Percentiles rank a stretch among this genome's conserved stretches.
Evolutionary conservation across 192 early-diverging fungal genomes (phyloP).

Genomic region (Backusella australiensis): DNA sequence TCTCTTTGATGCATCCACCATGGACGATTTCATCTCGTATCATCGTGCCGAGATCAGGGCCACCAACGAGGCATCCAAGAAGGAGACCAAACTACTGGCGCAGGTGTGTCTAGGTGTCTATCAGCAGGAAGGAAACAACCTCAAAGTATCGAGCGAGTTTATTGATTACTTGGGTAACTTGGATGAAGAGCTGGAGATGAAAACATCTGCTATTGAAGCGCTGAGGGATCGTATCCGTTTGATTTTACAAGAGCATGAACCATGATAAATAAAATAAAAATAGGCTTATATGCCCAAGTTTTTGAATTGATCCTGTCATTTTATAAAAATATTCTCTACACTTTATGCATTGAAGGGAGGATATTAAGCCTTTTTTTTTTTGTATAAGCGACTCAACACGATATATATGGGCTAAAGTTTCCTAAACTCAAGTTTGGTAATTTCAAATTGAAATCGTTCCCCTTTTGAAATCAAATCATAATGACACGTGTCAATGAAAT

Average conservation of each 20-base stretch:
- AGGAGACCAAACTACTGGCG: constrained; percentile 63
- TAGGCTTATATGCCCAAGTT: background rate
- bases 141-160: constrained; percentile 31
- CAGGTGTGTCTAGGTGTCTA: constrained; percentile 54
- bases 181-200: constrained; percentile 44
- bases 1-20: constrained; percentile 36
- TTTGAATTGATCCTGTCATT: no score
- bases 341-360: no score
- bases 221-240: constrained; percentile 30
- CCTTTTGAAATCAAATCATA: no score
- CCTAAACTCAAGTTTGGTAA: no score
- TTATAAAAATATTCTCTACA: no score
- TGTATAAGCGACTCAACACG: no score
- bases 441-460: no score
- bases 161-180: constrained; percentile 37
- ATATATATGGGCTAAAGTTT: no score
- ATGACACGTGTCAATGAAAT: no score
- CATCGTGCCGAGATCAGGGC: constrained; percentile 68
- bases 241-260: constrained; percentile 19
- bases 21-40: constrained; percentile 58
- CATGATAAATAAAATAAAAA: background rate
- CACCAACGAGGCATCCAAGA: constrained; percentile 57
- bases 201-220: constrained; percentile 36
- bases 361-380: no score
- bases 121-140: constrained; percentile 15